Evolutionary conservation across 345 rosid species (phyloP).

Genomic region (Moricandia arvensis): DNA sequence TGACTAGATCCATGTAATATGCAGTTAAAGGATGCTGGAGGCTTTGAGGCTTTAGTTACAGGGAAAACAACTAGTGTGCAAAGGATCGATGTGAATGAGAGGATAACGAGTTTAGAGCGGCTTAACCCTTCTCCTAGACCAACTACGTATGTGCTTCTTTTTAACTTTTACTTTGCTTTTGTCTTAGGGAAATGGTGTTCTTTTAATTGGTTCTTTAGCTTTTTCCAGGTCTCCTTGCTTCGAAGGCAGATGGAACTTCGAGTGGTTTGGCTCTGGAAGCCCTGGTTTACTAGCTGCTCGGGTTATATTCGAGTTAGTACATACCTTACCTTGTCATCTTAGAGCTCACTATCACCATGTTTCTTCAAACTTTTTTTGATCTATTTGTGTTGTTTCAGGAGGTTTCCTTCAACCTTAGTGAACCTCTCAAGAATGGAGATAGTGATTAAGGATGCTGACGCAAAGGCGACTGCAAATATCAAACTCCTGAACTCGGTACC

Average conservation of each 20-base stretch:
- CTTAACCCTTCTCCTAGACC: constrained; percentile 91
- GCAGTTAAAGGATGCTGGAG: constrained; percentile 94
- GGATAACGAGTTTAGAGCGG: constrained; percentile 81
- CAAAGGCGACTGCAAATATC: constrained; percentile 59
- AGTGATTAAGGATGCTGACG: constrained; percentile 61
- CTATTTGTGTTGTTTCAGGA: constrained; percentile 46
- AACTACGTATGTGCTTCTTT: constrained; percentile 59
- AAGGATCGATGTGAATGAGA: constrained; percentile 86
- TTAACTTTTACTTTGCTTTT: not conserved
- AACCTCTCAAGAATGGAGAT: constrained; percentile 71
- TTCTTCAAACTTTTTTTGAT: not conserved
- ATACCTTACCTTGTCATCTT: not conserved
- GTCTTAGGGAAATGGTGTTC: not conserved
- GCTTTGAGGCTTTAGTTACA: constrained; percentile 72
- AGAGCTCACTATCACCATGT: not conserved
- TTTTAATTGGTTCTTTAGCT: constrained; percentile 48
- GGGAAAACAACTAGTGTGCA: constrained; percentile 73
- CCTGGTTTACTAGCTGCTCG: constrained; percentile 71
- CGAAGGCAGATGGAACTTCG: constrained; percentile 89
- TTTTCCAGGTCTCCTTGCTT: constrained; percentile 83
- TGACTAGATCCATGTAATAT: not conserved
- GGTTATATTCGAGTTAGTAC: constrained; percentile 65
- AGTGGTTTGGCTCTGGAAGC: constrained; percentile 89
- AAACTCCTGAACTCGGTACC: constrained; percentile 72
- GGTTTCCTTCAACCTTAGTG: constrained; percentile 73